Base-by-base conservation (phyloP, 1,284 basidiomycete genomes). In the Mycena sp. region DNA sequence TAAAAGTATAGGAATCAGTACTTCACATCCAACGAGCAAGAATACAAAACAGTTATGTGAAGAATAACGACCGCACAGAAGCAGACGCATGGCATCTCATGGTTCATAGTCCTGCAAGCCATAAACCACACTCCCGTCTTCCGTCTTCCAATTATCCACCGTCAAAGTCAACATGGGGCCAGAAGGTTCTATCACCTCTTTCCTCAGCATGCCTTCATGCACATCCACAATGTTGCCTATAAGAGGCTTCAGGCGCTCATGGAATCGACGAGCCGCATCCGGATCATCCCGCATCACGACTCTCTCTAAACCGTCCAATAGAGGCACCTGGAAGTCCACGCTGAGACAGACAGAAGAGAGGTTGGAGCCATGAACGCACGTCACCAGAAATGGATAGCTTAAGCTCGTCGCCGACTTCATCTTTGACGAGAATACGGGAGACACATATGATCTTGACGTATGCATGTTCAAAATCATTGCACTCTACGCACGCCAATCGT, bases 401-500 rank as follows among this genome's bases (percentile, higher is more conserved):
- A 12, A 89, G 67, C 26, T 75, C 65, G 7, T 79, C 81, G 12
- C 32, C 32, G 9, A 76, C 71, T 40, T 80, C 80, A 63, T 90
- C 88, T 69, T 84, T 76, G 10, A 90, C 70, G 23, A 76, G 72
- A 46, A 90, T 66, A 59, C 79, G 83, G 52, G 89, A 73, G 51
- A 81, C 72, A 61, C 81, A 88, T 52, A 78, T 74, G 58, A 82
- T 82, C 44, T 76, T 76, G 51, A 83, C 80, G 66, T 80, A 80
- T 61, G 84, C 81, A 43, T 81, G 75, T 49, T 84, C 80, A 52
- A 78, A 77, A 73, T 88, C 85, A 51, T 79, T 76, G 70, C 89
- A 91, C 14, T 73, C 70, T 7, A 78, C 69, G 65, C 89, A 90
- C 23, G 78, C 78, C 65, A 75, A 76, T 30, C 76, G 78, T 5